A percentile compares a stretch with the other conserved stretches of the same genome.
Evolutionary conservation across 2,329 filamentous ascomycete species (phyloP).

Genomic region (Alternaria burnsii): DNA sequence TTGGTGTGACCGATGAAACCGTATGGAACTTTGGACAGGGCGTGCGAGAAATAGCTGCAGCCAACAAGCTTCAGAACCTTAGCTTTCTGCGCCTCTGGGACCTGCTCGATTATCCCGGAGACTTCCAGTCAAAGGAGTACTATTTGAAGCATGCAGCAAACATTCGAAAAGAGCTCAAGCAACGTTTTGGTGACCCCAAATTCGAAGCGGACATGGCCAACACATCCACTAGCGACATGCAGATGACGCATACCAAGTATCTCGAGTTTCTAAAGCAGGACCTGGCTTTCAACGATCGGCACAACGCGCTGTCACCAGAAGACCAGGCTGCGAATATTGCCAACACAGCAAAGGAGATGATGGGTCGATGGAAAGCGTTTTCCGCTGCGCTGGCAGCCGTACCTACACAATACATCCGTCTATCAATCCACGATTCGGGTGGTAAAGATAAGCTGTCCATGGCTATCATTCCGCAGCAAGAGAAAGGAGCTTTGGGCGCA

Average conservation of each 20-base stretch:
- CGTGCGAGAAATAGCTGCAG: constrained; percentile 24
- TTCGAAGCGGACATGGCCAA: constrained; percentile 44
- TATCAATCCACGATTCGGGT: constrained; percentile 45
- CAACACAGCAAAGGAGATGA: constrained; percentile 44
- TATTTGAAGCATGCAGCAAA: constrained; percentile 35
- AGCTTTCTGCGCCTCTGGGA: constrained; percentile 33
- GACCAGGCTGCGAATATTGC: constrained; percentile 31
- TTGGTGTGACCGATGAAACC: constrained; percentile 54
- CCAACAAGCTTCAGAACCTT: constrained; percentile 29
- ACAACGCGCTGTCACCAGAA: constrained; percentile 25
- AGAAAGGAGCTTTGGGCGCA: constrained; percentile 29
- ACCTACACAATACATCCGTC: constrained; percentile 34
- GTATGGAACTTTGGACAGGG: constrained; percentile 52
- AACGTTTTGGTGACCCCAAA: constrained; percentile 33
- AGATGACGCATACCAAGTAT: constrained; percentile 41
- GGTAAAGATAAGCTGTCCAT: constrained; percentile 43
- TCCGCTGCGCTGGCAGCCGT: constrained; percentile 31
- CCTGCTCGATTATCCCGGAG: constrained; percentile 25
- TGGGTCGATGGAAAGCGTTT: constrained; percentile 40
- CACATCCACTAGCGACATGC: constrained; percentile 36
- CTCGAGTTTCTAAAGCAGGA: constrained; percentile 39
- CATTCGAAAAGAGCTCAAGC: constrained; percentile 36
- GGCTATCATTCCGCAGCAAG: constrained; percentile 34
- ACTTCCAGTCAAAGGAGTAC: constrained; percentile 28
- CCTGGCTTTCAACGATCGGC: constrained; percentile 27